phyloP scores from a whole-genome alignment of 1,284 basidiomycete species.

The Phellinidium pouzarii region DNA sequence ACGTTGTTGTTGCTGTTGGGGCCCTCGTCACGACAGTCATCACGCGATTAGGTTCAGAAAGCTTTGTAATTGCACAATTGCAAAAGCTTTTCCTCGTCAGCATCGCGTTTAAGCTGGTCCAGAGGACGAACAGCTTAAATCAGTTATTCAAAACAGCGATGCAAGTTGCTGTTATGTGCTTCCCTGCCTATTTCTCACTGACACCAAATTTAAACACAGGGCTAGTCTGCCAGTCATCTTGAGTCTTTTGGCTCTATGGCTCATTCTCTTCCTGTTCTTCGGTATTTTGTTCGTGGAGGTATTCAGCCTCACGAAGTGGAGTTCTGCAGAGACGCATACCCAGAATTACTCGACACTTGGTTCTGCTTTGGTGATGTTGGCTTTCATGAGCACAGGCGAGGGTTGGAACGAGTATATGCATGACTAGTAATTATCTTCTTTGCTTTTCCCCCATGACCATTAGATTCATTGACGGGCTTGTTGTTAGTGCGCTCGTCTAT shows the following conservation, averaged over 20 bases:
- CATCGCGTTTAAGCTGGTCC: conserved; percentile 92
- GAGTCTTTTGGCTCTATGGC: conserved; percentile 85
- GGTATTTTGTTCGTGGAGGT: conserved; percentile 88
- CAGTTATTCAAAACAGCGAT: conserved; percentile 96
- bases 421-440: conserved; percentile 62
- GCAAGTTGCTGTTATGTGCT: conserved; percentile 42
- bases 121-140: conserved; percentile 84
- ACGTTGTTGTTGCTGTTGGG: conserved; percentile 77
- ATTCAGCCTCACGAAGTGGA: conserved; percentile 90
- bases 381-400: conserved; percentile 75
- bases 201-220: conserved; percentile 32
- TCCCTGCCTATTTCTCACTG: conserved; percentile 9
- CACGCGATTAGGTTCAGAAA: conserved; percentile 51
- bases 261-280: conserved; percentile 90
- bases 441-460: not conserved
- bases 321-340: conserved; percentile 60
- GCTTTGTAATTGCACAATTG: conserved; percentile 60
- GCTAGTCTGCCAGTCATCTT: conserved; percentile 85
- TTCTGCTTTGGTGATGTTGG: conserved; percentile 80
- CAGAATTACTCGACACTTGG: conserved; percentile 83
- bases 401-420: conserved; percentile 97
- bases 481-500: conserved; percentile 59
- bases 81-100: conserved; percentile 94
- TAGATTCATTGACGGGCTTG: not conserved
- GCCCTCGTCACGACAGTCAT: conserved; percentile 82